Conservation (phyloP, 208 protist species). For the Trypanosoma cruzi region DNA sequence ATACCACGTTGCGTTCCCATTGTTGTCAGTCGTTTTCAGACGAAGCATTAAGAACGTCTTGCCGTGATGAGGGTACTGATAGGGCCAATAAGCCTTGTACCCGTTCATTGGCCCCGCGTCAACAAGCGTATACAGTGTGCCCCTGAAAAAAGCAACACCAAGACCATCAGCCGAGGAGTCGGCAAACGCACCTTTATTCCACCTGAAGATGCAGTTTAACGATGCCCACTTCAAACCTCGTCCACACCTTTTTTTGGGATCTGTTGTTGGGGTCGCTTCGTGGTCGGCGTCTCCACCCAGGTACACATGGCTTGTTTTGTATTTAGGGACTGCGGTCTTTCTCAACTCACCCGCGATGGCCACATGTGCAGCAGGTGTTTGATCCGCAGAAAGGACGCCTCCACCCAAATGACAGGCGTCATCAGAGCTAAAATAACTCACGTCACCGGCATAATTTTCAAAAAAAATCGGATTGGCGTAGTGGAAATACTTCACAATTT, state of each 20-base stretch:
- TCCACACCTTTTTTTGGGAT: no score
- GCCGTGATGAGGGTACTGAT: neutral
- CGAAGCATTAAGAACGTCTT: no score
- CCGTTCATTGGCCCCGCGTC: constrained; percentile 5
- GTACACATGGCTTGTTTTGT: neutral
- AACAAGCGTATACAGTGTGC: neutral
- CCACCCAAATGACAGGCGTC: neutral
- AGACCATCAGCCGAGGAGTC: no score
- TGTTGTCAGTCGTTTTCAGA: no score
- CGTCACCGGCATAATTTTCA: neutral
- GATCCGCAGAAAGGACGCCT: constrained; percentile 1
- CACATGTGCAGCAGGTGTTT: constrained; percentile 1
- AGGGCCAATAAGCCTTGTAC: neutral
- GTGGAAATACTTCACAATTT: neutral
- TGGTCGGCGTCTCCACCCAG: constrained; percentile 4
- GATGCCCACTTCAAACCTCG: no score
- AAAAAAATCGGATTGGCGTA: neutral
- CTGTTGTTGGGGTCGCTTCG: no score
- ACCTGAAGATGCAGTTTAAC: no score
- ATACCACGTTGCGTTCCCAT: constrained; percentile 9
- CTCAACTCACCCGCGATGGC: neutral
- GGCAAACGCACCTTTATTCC: no score
- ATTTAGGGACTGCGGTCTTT: neutral
- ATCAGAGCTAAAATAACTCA: neutral
- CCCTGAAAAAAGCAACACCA: constrained; percentile 3